Percentiles rank a stretch among this genome's conserved stretches.
These are phyloP conservation scores for Aspergillus brunneoviolaceus DNA, from an alignment of 2,329 filamentous ascomycete species.

Conservation along the genomic window DNA sequence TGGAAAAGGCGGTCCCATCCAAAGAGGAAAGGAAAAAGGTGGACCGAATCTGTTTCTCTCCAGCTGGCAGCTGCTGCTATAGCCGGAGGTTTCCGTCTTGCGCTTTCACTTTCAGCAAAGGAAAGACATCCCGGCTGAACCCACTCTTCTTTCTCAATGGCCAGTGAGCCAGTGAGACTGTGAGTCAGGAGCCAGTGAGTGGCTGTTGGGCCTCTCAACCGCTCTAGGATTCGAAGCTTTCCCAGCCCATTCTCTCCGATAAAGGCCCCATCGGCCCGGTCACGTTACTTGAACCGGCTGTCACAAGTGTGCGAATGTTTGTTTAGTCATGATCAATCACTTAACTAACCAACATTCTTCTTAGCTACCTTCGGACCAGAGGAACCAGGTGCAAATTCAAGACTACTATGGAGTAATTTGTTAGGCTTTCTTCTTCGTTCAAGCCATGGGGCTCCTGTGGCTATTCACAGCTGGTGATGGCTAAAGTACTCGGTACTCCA, in stretches of 20 bases:
- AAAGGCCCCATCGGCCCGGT: constrained; percentile 25
- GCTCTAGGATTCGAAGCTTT: neutral
- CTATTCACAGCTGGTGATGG: neutral
- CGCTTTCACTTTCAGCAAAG: too few species aligned
- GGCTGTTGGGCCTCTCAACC: neutral
- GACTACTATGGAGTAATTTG: constrained; percentile 4
- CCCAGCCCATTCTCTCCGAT: constrained; percentile 5
- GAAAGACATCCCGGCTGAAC: too few species aligned
- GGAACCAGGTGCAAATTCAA: constrained; percentile 8
- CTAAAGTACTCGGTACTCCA: neutral
- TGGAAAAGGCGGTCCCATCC: too few species aligned
- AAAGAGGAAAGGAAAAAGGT: too few species aligned
- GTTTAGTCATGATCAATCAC: constrained; percentile 5
- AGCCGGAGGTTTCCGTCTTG: too few species aligned
- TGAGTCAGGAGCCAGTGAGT: neutral
- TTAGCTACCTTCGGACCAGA: constrained; percentile 1
- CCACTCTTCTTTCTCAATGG: neutral
- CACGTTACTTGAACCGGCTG: constrained; percentile 24
- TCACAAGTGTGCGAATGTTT: neutral
- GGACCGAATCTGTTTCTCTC: too few species aligned
- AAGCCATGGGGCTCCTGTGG: too few species aligned
- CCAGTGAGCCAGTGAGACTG: neutral
- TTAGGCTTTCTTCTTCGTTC: too few species aligned
- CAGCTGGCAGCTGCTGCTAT: too few species aligned
- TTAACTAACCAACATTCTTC: neutral